These are phyloP conservation scores for Hanseniaspora thailandica DNA, from an alignment of 805 yeast species.

Conservation along the genomic window DNA sequence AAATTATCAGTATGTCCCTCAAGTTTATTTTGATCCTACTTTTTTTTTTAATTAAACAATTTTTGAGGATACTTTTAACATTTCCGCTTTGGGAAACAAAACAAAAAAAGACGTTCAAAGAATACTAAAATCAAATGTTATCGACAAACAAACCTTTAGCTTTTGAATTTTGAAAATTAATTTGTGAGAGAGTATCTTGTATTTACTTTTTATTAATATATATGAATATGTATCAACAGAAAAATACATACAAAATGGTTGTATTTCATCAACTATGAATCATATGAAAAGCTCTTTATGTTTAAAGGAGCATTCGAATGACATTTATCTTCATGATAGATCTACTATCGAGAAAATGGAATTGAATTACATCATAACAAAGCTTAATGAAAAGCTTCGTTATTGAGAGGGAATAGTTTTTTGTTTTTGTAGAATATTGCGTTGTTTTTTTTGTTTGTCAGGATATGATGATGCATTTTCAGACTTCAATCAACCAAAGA, in stretches of 20 bases:
- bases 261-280: neutral
- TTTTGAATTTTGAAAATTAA: neutral
- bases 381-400: neutral
- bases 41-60: neutral
- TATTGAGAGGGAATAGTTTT: conserved; percentile 3
- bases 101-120: neutral
- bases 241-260: neutral
- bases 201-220: conserved; percentile 1
- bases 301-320: neutral
- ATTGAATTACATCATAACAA: neutral
- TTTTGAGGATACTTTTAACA: conserved; percentile 2
- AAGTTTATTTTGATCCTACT: too few species aligned
- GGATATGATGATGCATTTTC: too few species aligned
- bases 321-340: neutral
- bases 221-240: neutral
- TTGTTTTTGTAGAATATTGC: neutral
- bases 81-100: conserved; percentile 7
- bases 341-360: neutral
- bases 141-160: too few species aligned
- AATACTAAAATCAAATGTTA: neutral
- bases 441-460: neutral
- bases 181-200: conserved; percentile 7
- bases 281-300: neutral
- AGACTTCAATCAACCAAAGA: neutral
- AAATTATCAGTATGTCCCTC: too few species aligned